These are phyloP conservation scores for Heterobasidion occidentale DNA, from an alignment of 1,284 basidiomycete genomes.

Conservation along the genomic window DNA sequence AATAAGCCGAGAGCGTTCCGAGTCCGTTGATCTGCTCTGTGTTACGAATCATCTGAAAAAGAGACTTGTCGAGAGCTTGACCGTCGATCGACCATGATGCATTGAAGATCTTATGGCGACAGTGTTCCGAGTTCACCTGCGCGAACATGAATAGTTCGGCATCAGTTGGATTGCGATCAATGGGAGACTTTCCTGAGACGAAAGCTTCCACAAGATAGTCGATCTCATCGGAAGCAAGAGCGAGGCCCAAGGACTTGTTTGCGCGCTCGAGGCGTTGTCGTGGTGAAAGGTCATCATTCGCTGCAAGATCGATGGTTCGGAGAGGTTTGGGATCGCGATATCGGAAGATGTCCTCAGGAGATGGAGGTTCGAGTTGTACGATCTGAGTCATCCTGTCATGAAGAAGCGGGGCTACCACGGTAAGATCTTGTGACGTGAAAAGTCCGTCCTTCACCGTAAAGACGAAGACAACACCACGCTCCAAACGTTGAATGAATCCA, in stretches of 20 bases:
- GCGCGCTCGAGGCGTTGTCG: conserved; percentile 63
- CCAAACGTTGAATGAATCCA: conserved; percentile 67
- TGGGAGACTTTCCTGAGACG: conserved; percentile 54
- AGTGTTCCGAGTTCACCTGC: conserved; percentile 99
- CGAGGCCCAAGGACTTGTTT: conserved; percentile 85
- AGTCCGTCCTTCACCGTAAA: conserved; percentile 40
- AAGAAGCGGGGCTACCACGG: conserved; percentile 56
- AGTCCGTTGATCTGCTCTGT: conserved; percentile 76
- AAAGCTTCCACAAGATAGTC: conserved; percentile 91
- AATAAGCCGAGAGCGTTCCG: conserved; percentile 94
- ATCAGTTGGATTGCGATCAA: conserved; percentile 84
- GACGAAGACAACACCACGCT: conserved; percentile 76
- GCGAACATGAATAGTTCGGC: conserved; percentile 99
- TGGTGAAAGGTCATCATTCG: conserved; percentile 26
- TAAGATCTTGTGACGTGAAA: conserved; percentile 36
- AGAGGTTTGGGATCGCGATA: conserved; percentile 65
- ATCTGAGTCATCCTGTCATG: conserved; percentile 97
- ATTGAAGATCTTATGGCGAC: conserved; percentile 99
- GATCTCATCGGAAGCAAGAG: conserved; percentile 86
- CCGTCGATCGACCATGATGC: conserved; percentile 92
- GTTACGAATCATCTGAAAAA: conserved; percentile 98
- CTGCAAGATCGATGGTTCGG: conserved; percentile 55
- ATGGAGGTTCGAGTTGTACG: conserved; percentile 52
- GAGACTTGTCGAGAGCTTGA: conserved; percentile 58
- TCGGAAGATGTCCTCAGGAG: conserved; percentile 61